Conservation (phyloP, 2,329 filamentous ascomycete genomes). For the Colletotrichum lindemuthianum region DNA sequence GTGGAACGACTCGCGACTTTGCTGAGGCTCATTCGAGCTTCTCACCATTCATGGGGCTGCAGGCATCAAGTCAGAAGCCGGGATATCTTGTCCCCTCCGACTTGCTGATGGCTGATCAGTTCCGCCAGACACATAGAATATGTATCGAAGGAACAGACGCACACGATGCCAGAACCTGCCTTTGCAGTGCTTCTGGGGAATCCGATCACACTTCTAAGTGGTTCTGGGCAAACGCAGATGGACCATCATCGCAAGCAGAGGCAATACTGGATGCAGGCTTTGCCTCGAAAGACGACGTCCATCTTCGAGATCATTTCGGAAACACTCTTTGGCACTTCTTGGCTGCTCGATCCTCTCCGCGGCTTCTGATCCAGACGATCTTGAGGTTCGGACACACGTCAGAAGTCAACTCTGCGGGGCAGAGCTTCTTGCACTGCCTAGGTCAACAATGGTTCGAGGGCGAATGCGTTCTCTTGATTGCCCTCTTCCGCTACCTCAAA, state of each 20-base stretch:
- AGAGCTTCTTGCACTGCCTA: background rate
- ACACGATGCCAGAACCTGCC: constrained; percentile 30
- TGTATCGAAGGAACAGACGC: constrained; percentile 38
- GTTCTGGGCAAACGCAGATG: background rate
- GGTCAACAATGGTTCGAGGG: background rate
- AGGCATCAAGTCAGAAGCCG: background rate
- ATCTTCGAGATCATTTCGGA: constrained; percentile 51
- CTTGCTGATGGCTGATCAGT: constrained; percentile 52
- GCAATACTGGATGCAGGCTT: background rate
- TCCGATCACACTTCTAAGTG: background rate
- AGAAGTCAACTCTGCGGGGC: background rate
- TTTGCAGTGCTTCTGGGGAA: background rate
- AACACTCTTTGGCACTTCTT: constrained; percentile 60
- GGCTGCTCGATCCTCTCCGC: constrained; percentile 45
- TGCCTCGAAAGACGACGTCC: constrained; percentile 2
- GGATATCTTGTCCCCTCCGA: constrained; percentile 42
- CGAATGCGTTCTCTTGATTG: background rate
- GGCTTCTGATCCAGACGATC: background rate
- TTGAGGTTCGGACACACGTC: background rate
- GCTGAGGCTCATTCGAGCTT: background rate
- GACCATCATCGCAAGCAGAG: background rate
- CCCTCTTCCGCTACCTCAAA: background rate
- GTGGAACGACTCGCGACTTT: background rate
- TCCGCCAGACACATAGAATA: constrained; percentile 18
- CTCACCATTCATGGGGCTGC: background rate